Conservation (phyloP, 106 monocot species). For the Platanthera guangdongensis region DNA sequence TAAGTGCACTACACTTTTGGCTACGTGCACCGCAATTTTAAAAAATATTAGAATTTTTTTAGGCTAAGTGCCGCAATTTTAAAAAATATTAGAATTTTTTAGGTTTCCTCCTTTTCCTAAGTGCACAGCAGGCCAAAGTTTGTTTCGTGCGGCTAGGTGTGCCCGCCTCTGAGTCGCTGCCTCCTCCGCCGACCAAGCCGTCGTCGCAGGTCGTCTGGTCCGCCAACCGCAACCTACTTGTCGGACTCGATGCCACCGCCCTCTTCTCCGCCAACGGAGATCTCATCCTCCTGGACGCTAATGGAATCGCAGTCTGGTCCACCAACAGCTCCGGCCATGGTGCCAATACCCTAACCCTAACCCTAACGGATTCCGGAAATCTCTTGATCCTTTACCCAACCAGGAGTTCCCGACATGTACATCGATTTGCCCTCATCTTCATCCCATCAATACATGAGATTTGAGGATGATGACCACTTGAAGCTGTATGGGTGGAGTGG, state of each 20-base stretch:
- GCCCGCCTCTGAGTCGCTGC: no score
- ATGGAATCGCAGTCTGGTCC: conserved; percentile 2
- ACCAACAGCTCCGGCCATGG: background rate
- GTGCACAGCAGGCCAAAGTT: no score
- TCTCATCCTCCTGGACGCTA: conserved; percentile 4
- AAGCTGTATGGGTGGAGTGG: conserved; percentile 13
- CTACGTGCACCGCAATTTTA: no score
- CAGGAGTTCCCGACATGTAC: background rate
- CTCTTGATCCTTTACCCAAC: background rate
- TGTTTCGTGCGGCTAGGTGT: no score
- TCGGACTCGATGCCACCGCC: background rate
- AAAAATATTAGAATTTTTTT: no score
- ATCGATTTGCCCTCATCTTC: background rate
- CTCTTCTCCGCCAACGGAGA: background rate
- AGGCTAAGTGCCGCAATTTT: no score
- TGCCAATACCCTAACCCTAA: background rate
- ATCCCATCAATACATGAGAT: conserved; percentile 3
- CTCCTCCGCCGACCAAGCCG: no score
- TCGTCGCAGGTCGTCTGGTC: conserved; percentile 2
- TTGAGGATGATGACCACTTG: conserved; percentile 1
- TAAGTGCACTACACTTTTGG: no score
- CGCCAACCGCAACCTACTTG: conserved; percentile 1
- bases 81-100: no score
- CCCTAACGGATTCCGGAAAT: conserved; percentile 5
- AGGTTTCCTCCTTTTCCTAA: no score